These are phyloP conservation scores for Meyerozyma elateridarum DNA, from an alignment of 1,139 yeast genomes.

Conservation along the genomic window DNA sequence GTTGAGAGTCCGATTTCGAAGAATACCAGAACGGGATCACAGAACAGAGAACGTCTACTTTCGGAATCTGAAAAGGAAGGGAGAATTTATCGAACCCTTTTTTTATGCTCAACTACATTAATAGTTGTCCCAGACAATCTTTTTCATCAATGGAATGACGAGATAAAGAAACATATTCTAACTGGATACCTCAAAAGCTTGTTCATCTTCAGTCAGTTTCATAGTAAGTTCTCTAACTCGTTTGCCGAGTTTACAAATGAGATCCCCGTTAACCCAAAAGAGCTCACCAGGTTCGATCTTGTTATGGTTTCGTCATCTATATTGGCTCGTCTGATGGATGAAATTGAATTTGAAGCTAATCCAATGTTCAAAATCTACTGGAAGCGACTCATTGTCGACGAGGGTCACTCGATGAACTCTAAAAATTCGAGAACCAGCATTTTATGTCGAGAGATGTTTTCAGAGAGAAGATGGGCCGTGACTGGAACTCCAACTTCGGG, in stretches of 20 bases:
- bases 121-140: conserved; percentile 64
- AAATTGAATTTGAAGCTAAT: conserved; percentile 18
- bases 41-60: conserved; percentile 1
- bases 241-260: conserved; percentile 16
- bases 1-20: too few species aligned
- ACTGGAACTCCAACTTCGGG: conserved; percentile 77
- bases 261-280: conserved; percentile 25
- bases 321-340: conserved; percentile 36
- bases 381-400: conserved; percentile 71
- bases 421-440: conserved; percentile 45
- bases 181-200: conserved; percentile 30
- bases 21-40: not conserved
- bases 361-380: conserved; percentile 47
- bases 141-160: conserved; percentile 61
- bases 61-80: conserved; percentile 15
- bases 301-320: conserved; percentile 47
- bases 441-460: conserved; percentile 42
- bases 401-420: conserved; percentile 62
- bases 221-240: conserved; percentile 14
- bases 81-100: conserved; percentile 21
- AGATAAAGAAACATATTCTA: conserved; percentile 51
- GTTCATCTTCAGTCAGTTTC: conserved; percentile 31
- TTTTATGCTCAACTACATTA: conserved; percentile 50
- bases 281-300: conserved; percentile 43
- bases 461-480: conserved; percentile 69